Conservation (phyloP, 306 rosid genomes). For the Styphnolobium japonicum region DNA sequence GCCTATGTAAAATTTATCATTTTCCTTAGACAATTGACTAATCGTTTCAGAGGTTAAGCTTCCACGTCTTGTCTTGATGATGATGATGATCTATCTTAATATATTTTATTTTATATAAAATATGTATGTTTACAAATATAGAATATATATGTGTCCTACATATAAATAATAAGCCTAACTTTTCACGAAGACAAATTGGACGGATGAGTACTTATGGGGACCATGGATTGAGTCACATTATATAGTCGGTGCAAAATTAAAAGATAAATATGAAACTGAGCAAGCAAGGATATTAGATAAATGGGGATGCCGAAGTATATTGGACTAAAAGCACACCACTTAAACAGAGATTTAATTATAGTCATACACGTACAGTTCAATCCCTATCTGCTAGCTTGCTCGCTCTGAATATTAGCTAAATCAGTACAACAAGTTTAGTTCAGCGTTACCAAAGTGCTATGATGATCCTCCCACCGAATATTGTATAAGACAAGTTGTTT, state of each 20-base stretch:
- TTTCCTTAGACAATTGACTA: slow-evolving; percentile 1
- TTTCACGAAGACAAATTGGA: not conserved
- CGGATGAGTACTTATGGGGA: not conserved
- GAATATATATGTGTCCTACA: not conserved
- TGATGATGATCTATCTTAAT: not conserved
- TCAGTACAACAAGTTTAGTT: not conserved
- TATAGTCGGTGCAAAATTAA: slow-evolving; percentile 24
- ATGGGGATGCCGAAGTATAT: not conserved
- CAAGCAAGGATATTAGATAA: not conserved
- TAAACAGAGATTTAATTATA: not conserved
- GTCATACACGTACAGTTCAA: not conserved
- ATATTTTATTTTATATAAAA: not conserved
- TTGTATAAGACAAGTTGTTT: no score
- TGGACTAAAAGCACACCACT: not conserved
- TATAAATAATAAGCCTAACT: not conserved
- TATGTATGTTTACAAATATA: not conserved
- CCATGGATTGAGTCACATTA: not conserved
- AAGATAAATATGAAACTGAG: not conserved
- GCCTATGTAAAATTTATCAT: not conserved
- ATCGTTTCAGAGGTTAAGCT: slow-evolving; percentile 10
- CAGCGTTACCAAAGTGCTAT: not conserved
- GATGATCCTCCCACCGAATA: no score
- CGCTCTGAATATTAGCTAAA: not conserved
- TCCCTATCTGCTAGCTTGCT: not conserved
- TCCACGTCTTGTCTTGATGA: slow-evolving; percentile 15